Conservation (phyloP, 768 basidiomycete genomes). For the Dentipellis fragilis region DNA sequence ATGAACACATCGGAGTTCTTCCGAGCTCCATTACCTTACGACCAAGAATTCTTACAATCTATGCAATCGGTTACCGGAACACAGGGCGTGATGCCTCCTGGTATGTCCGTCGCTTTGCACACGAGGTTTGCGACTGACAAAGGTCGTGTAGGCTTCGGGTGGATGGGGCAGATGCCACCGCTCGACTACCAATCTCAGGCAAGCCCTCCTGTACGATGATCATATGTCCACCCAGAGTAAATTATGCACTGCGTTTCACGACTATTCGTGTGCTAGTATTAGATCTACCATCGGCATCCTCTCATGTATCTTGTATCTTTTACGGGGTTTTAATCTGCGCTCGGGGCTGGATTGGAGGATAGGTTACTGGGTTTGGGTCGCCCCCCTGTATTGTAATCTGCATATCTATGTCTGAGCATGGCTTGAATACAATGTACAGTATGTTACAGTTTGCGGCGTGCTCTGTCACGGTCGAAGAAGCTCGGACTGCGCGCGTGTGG, state of each 20-base stretch:
- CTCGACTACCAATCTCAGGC: background rate
- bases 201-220: background rate
- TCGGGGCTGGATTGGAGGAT: background rate
- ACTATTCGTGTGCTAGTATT: too few species aligned
- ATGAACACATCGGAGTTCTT: slow-evolving; percentile 11
- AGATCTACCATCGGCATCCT: background rate
- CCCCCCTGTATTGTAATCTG: background rate
- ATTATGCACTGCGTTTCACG: too few species aligned
- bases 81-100: slow-evolving; percentile 8
- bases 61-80: slow-evolving; percentile 11
- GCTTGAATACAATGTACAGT: too few species aligned
- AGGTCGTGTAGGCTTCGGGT: slow-evolving; percentile 7
- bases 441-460: too few species aligned
- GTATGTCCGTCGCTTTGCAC: background rate
- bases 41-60: slow-evolving; percentile 10
- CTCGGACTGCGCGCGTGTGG: too few species aligned
- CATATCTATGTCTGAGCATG: too few species aligned
- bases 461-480: too few species aligned
- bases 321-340: background rate
- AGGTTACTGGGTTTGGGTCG: background rate
- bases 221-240: background rate
- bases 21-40: slow-evolving; percentile 11
- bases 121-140: background rate
- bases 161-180: slow-evolving; percentile 14
- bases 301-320: background rate